Evolutionary conservation across 2,329 filamentous ascomycete genomes (phyloP), one percentile per base, ranked within the genome.

Genomic region (Diaporthe batatas): DNA sequence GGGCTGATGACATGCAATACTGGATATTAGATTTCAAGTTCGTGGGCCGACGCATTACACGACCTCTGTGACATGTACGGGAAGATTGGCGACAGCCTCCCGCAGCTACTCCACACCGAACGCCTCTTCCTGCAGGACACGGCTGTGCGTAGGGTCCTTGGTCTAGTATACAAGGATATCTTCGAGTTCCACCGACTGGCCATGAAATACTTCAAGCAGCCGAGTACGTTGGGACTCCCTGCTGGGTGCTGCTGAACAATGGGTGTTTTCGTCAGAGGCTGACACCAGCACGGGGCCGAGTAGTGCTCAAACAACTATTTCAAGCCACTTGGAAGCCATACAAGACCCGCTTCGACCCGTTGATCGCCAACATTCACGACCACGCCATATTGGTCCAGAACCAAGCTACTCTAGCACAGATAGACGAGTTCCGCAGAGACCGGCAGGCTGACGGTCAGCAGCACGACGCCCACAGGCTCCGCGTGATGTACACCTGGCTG

Each of bases 281-380:
- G 32, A 47, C 21, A 3, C 34, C 25, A 36, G 11, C 10, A 36
- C 1, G 29, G 1, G 16, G 8, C 2, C 39, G 32, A 53, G 16
- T 55, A 81, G 80, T 76, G 51, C 81, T 80, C 78, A 77, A 77
- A 59, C 75, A 80, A 42, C 3, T 83, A 3, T 82, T 83, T 62
- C 72, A 76, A 59, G 75, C 80, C 4, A 75, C 76, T 16, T 83
- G 81, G 81, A 78, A 76, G 64, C 76, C 77, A 12, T 82, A 82
- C 67, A 68, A 73, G 6, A 71, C 76, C 14, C 73, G 75, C 12
- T 79, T 82, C 57, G 57, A 76, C 12, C 75, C 76, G 7, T 77
- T 83, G 36, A 74, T 79, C 18, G 73, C 78, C 21, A 78, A 79
- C 70, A 76, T 83, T 12, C 53, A 73, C 18, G 74, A 76, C 6